A percentile compares a stretch with the other conserved stretches of the same genome.
Conservation (phyloP, 306 rosid species). For the Quercus gilva region DNA sequence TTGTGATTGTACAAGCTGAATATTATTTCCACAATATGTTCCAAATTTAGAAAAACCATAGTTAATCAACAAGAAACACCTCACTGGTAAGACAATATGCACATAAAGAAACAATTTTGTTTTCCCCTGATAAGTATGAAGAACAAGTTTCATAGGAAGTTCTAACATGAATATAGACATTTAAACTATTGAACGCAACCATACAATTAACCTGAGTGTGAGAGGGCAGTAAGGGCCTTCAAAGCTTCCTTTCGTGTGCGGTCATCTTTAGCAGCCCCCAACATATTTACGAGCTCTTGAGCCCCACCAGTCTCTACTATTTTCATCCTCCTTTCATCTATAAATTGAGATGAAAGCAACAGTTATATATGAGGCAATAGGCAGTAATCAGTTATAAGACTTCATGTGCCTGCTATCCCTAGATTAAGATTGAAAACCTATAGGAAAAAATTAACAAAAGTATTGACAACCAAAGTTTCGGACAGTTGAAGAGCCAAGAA, state of each 20-base stretch:
- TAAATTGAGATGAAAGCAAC: slow-evolving; percentile 15
- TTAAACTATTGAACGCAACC: not conserved
- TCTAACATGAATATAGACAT: not conserved
- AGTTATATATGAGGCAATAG: slow-evolving; percentile 2
- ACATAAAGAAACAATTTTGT: not conserved
- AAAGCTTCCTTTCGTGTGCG: slow-evolving; percentile 82
- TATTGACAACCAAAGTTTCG: not conserved
- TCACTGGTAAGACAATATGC: slow-evolving; percentile 1
- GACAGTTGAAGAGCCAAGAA: not conserved
- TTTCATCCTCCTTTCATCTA: slow-evolving; percentile 81
- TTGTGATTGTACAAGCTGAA: not conserved
- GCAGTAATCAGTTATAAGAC: slow-evolving; percentile 8
- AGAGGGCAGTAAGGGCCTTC: slow-evolving; percentile 71
- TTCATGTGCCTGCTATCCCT: not conserved
- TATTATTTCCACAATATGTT: not conserved
- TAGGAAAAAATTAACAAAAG: slow-evolving; percentile 3
- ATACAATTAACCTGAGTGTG: slow-evolving; percentile 60
- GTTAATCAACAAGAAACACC: slow-evolving; percentile 2
- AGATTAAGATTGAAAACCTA: not conserved
- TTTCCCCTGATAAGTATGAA: no score
- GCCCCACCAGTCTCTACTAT: slow-evolving; percentile 80
- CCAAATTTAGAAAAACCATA: not conserved
- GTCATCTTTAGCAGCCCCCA: slow-evolving; percentile 79
- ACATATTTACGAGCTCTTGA: slow-evolving; percentile 69
- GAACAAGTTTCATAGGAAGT: not conserved